Conservation (phyloP, 2,329 filamentous ascomycete species). For the Drechslera avenae region DNA sequence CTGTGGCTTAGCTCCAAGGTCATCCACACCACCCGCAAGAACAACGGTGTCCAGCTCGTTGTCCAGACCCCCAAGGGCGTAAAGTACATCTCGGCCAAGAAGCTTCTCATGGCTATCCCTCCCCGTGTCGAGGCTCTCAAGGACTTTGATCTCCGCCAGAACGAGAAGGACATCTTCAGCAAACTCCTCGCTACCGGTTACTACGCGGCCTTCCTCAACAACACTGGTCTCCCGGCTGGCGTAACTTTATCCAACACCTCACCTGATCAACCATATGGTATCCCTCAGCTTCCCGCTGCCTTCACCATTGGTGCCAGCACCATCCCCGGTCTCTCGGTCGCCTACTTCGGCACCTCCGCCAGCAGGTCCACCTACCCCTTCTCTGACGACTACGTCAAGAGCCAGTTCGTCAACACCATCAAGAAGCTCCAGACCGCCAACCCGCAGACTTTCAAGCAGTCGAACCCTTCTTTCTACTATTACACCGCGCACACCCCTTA, state of each 20-base stretch:
- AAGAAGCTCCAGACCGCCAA: slow-evolving; percentile 16
- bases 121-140: slow-evolving; percentile 46
- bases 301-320: neutral
- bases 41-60: neutral
- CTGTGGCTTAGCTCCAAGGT: slow-evolving; percentile 17
- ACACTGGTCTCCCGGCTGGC: slow-evolving; percentile 45
- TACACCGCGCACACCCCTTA: slow-evolving; percentile 1
- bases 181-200: slow-evolving; percentile 49
- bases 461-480: neutral
- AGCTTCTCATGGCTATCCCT: slow-evolving; percentile 53
- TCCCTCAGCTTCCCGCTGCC: neutral
- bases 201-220: slow-evolving; percentile 48
- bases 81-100: slow-evolving; percentile 46
- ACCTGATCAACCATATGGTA: neutral
- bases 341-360: neutral
- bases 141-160: slow-evolving; percentile 44
- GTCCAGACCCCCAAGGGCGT: slow-evolving; percentile 22
- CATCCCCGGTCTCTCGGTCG: neutral
- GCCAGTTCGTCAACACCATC: slow-evolving; percentile 12
- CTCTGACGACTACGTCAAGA: slow-evolving; percentile 19
- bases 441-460: slow-evolving; percentile 12
- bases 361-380: slow-evolving; percentile 10
- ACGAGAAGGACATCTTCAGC: slow-evolving; percentile 47
- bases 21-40: neutral
- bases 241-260: neutral